Conservation (phyloP, 176 grass and related monocot species). For the Eleusine coracana region DNA sequence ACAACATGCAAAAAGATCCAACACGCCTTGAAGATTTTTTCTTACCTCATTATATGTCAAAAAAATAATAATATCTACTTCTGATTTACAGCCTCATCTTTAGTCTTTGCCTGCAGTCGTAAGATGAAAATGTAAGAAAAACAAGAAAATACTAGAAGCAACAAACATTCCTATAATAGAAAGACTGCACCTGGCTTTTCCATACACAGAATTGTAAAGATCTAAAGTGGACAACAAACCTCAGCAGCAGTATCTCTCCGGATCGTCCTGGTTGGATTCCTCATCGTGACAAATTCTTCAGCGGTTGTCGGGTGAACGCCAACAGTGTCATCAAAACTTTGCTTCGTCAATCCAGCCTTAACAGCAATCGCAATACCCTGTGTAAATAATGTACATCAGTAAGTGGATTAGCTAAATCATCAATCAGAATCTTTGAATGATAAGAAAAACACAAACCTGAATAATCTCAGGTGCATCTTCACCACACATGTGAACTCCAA, state of each 20-base stretch:
- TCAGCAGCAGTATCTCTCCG: conserved; percentile 44
- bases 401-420: conserved; percentile 12
- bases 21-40: neutral
- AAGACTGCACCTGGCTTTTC: neutral
- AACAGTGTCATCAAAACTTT: conserved; percentile 75
- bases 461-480: conserved; percentile 87
- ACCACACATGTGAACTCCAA: conserved; percentile 83
- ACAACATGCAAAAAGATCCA: neutral
- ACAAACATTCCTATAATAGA: neutral
- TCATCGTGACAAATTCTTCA: conserved; percentile 81
- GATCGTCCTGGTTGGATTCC: conserved; percentile 65
- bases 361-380: conserved; percentile 82
- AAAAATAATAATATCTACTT: conserved; percentile 11
- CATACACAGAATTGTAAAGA: neutral
- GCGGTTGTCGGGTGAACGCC: conserved; percentile 73
- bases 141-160: neutral
- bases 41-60: conserved; percentile 30
- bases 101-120: conserved; percentile 48
- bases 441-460: conserved; percentile 53
- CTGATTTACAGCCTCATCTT: conserved; percentile 38
- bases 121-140: conserved; percentile 33
- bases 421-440: neutral
- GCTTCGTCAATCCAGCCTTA: conserved; percentile 78
- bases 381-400: conserved; percentile 13
- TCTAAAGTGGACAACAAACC: conserved; percentile 25